Evolutionary conservation across 768 basidiomycete genomes (phyloP), one percentile per base, ranked within the genome.

Genomic region (Mycena polygramma): DNA sequence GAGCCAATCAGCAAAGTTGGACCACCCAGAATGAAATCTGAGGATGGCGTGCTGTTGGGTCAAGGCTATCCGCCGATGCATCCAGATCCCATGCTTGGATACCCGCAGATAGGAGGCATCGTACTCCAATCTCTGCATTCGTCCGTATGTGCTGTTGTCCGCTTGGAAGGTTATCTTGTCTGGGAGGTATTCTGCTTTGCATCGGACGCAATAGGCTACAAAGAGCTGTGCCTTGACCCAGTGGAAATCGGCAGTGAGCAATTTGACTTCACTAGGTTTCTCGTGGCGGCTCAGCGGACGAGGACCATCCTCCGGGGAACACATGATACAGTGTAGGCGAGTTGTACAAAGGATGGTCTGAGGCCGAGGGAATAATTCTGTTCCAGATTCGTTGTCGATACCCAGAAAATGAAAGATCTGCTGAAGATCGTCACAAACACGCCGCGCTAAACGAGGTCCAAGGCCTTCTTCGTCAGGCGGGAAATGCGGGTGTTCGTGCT

Each of bases 381-480:
- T 19, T 7, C 35, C 9, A 7, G 53, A 37, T 8, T 22, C 19
- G 4, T n/a, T 36, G 15, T 10, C 9, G 53, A 55, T 55, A 3
- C 53, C 53, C 8, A 55, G 53, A 55, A 36, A 55, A 8, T 55
- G 14, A 10, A 36, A 55, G 19, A 55, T 30, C 53, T 55, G 53
- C 11, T 55, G 19, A 17, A 55, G 53, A 55, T 55, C 53, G 20
- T 55, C 17, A 20, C 53, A 55, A 5, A 55, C 37, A 2, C 14
- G 2, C 30, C 20, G 30, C 19, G 53, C 53, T 36, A 36, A 37
- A n/a, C n/a, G n/a, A n/a, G n/a, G n/a, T n/a, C n/a, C n/a, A n/a
- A n/a, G n/a, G n/a, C n/a, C n/a, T 19, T 55, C 53, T 19, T 55
- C 35, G 8, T 36, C 53, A 6, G 53, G 53, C 35, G n/a, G 36